These are phyloP conservation scores for Orbilia quercus DNA, from an alignment of 2,329 filamentous ascomycete species.

Conservation along the genomic window DNA sequence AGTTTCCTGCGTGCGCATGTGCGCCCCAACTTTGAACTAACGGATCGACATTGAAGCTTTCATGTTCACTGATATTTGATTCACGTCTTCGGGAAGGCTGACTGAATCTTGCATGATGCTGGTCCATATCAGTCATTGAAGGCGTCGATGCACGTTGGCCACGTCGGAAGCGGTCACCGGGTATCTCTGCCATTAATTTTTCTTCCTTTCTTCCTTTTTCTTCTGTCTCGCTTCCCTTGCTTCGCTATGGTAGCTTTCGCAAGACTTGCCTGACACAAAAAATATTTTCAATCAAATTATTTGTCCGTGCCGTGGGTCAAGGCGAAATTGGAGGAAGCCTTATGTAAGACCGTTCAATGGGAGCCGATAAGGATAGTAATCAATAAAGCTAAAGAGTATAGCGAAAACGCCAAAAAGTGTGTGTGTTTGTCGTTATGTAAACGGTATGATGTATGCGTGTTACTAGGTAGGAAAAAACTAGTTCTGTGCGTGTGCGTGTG, in stretches of 20 bases:
- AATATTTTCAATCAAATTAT: conserved; percentile 39
- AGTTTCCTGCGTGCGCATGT: conserved; percentile 38
- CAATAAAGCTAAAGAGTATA: conserved; percentile 53
- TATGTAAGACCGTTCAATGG: conserved; percentile 56
- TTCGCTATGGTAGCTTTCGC: conserved; percentile 21
- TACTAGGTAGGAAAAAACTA: conserved; percentile 38
- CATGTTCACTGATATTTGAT: conserved; percentile 55
- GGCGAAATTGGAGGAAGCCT: conserved; percentile 48
- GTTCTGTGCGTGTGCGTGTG: conserved; percentile 32
- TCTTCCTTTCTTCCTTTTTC: conserved; percentile 38
- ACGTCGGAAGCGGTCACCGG: conserved; percentile 54
- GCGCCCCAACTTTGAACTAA: conserved; percentile 54
- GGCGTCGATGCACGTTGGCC: conserved; percentile 54
- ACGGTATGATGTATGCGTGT: conserved; percentile 43
- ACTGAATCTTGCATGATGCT: conserved; percentile 56
- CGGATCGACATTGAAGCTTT: conserved; percentile 52
- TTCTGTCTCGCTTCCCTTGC: conserved; percentile 26
- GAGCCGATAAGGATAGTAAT: conserved; percentile 51
- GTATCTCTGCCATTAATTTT: conserved; percentile 55
- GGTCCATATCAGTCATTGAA: conserved; percentile 53
- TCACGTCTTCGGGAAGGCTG: conserved; percentile 53
- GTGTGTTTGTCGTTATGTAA: conserved; percentile 45
- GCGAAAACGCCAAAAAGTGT: conserved; percentile 48
- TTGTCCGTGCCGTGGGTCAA: conserved; percentile 53
- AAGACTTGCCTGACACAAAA: conserved; percentile 45